Evolutionary conservation across 1,284 basidiomycete species (phyloP), one percentile per base, ranked within the genome.

Genomic region (Rhodofomes roseus): DNA sequence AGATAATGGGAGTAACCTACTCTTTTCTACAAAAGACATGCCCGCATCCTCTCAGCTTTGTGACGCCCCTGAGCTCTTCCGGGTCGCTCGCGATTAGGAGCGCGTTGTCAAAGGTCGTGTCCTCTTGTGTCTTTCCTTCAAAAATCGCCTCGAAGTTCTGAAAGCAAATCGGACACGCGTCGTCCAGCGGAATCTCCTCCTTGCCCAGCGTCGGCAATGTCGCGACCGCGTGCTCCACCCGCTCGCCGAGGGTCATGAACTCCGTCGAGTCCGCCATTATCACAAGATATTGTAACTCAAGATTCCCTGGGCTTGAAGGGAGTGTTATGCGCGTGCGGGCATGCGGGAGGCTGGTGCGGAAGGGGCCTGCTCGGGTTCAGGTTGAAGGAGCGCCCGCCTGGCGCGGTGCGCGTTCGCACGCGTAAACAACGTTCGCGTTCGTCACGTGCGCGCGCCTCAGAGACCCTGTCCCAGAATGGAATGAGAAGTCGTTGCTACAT

Each of bases 11-110:
- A n/a, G n/a, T n/a, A n/a, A n/a, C 84, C 65, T 66, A 88, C 87
- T 89, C 87, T 67, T 80, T 77, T 57, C 79, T 73, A 68, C 87
- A 90, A 67, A 90, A 89, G 7, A 86, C 66, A 72, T 90, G 87
- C 0, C 84, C 83, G 66, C 87, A 90, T 2, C 71, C 75, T 4
- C 69, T 71, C 1, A 89, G 71, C 66, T 81, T 84, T 4, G 86
- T 88, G 11, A 89, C 73, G 1, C 84, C 84, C 23, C 60, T 61
- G 43, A 64, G 54, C 34, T 64, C 62, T n/a, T 61, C 59, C 22
- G 59, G 52, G n/a, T 64, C 34, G 22, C 56, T 51, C 16, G 18
- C 34, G 31, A 22, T 52, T 31, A 56, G 52, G 12, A 67, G 66
- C 12, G 59, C 56, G 18, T 29, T 27, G 14, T 18, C 22, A 20